Evolutionary conservation across 2,329 filamentous ascomycete species (phyloP).

Genomic region (Penicillium sp.): DNA sequence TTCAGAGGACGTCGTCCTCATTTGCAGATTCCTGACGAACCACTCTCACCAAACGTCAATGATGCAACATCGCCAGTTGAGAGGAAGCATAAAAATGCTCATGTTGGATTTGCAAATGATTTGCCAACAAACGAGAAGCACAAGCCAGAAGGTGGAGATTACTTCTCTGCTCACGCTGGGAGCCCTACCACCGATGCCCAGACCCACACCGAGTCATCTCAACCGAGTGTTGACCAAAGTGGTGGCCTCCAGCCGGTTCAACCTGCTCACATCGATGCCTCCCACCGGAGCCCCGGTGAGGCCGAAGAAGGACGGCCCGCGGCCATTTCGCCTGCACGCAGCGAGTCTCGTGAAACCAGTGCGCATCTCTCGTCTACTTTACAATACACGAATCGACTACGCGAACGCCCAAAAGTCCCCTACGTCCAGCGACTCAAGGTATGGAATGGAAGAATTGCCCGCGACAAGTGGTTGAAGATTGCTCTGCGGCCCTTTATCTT

Average conservation of each 20-base stretch:
- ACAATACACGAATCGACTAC: conserved; percentile 70
- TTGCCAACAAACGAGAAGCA: conserved; percentile 22
- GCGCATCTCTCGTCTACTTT: conserved; percentile 29
- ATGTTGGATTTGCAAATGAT: conserved; percentile 59
- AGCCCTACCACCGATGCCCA: neutral
- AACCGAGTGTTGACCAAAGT: conserved; percentile 12
- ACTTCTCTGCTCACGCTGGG: neutral
- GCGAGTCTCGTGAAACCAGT: conserved; percentile 31
- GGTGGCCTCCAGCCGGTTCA: conserved; percentile 5
- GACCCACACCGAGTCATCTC: neutral
- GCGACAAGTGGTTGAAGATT: conserved; percentile 78
- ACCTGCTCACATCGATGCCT: conserved; percentile 1
- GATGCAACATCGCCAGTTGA: conserved; percentile 3
- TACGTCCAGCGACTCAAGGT: conserved; percentile 73
- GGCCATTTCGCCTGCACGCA: conserved; percentile 30
- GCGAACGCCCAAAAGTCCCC: conserved; percentile 65
- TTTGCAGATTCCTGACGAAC: conserved; percentile 17
- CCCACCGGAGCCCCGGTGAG: conserved; percentile 17
- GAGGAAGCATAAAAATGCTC: conserved; percentile 42
- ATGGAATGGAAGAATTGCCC: conserved; percentile 74
- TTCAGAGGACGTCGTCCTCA: conserved; percentile 37
- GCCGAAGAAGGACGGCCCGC: conserved; percentile 29
- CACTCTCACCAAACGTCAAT: conserved; percentile 8
- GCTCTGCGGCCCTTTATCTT: conserved; percentile 80
- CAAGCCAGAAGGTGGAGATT: conserved; percentile 2